Evolutionary conservation across 2,329 filamentous ascomycete genomes (phyloP).

Genomic region (Curvularia sp.): DNA sequence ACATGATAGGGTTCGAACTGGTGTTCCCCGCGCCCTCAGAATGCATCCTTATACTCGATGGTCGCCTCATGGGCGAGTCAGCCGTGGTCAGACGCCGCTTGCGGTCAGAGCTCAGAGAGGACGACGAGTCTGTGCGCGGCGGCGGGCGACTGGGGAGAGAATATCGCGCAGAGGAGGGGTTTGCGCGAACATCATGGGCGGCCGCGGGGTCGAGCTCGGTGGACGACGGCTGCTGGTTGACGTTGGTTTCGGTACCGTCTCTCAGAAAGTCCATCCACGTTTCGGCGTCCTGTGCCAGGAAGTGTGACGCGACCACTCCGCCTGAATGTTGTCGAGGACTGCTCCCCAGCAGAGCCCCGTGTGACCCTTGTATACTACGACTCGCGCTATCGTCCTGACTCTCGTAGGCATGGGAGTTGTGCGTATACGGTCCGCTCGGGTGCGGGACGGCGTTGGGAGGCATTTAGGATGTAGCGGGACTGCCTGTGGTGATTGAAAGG

Average conservation of each 20-base stretch:
- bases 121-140: constrained; percentile 26
- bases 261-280: constrained; percentile 49
- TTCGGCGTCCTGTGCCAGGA: constrained; percentile 40
- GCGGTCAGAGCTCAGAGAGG: constrained; percentile 39
- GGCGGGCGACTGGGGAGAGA: constrained; percentile 31
- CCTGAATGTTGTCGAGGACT: constrained; percentile 23
- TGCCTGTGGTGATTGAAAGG: constrained; percentile 7
- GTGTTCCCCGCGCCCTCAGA: constrained; percentile 23
- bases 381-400: constrained; percentile 21
- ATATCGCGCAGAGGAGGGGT: constrained; percentile 23
- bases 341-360: constrained; percentile 8
- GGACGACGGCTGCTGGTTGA: constrained; percentile 15
- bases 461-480: constrained; percentile 12
- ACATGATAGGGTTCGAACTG: constrained; percentile 32
- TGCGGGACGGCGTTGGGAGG: constrained; percentile 23
- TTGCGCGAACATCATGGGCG: constrained; percentile 17
- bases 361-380: constrained; percentile 15
- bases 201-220: constrained; percentile 11
- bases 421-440: constrained; percentile 22
- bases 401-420: constrained; percentile 25
- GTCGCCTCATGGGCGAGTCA: constrained; percentile 41
- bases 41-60: constrained; percentile 36
- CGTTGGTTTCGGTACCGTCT: constrained; percentile 26
- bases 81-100: constrained; percentile 47
- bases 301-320: constrained; percentile 39